Evolutionary conservation across 2,329 filamentous ascomycete genomes (phyloP).

Genomic region (Aspergillus eucalypticola): DNA sequence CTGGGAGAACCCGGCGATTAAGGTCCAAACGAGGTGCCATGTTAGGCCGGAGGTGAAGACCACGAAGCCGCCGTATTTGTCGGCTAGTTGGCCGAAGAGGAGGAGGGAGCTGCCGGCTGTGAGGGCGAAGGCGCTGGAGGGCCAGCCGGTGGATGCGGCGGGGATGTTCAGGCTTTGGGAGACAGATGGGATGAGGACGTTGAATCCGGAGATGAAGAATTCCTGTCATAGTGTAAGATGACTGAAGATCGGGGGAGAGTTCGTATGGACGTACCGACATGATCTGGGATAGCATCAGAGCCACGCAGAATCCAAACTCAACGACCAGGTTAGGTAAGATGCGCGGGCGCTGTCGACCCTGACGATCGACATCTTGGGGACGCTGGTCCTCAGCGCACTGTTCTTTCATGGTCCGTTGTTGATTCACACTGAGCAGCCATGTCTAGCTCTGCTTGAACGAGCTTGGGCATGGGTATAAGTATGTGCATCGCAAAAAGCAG

Average conservation of each 20-base stretch:
- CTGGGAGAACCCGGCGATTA: constrained; percentile 69
- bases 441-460: too few species aligned
- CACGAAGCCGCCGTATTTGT: constrained; percentile 65
- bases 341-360: constrained; percentile 41
- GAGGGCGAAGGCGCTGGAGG: constrained; percentile 54
- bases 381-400: too few species aligned
- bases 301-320: constrained; percentile 64
- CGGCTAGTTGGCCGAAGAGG: constrained; percentile 56
- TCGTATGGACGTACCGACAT: constrained; percentile 51
- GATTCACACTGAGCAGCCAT: too few species aligned
- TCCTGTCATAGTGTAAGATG: constrained; percentile 48
- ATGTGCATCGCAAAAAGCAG: too few species aligned
- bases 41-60: constrained; percentile 63
- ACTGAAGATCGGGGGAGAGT: background rate
- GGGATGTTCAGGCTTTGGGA: constrained; percentile 65
- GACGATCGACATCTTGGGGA: too few species aligned
- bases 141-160: constrained; percentile 60
- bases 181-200: constrained; percentile 66
- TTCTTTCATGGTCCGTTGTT: too few species aligned
- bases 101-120: constrained; percentile 52
- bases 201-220: constrained; percentile 77
- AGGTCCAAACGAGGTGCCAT: constrained; percentile 68
- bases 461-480: too few species aligned
- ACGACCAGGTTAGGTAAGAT: constrained; percentile 49
- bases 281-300: constrained; percentile 64